Evolutionary conservation across 345 rosid genomes (phyloP).

Genomic region (Combretum micranthum): DNA sequence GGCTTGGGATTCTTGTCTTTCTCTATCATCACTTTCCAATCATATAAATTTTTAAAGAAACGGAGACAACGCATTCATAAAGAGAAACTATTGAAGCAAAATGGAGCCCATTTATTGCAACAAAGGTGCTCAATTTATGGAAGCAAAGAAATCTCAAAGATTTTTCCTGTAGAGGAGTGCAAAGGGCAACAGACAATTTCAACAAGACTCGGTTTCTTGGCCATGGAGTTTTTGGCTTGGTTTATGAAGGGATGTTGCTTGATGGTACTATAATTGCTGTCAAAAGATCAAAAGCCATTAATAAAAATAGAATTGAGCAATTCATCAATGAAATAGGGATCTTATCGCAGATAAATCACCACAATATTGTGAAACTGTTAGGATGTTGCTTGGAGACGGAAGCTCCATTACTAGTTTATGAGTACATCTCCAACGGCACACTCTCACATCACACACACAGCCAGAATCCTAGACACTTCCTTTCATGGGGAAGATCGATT

Average conservation of each 20-base stretch:
- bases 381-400: conserved; percentile 22
- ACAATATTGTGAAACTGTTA: conserved; percentile 18
- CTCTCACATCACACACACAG: conserved; percentile 14
- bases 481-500: conserved; percentile 21
- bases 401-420: conserved; percentile 17
- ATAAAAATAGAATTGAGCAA: conserved; percentile 12
- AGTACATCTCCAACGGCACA: conserved; percentile 21
- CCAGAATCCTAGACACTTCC: not conserved
- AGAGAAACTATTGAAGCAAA: conserved; percentile 15
- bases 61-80: conserved; percentile 2
- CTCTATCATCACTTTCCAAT: conserved; percentile 3
- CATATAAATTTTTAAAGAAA: conserved; percentile 7
- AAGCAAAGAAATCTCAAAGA: conserved; percentile 7
- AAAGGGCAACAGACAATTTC: conserved; percentile 22
- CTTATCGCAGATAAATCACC: conserved; percentile 24
- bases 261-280: conserved; percentile 25
- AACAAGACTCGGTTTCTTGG: conserved; percentile 17
- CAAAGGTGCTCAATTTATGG: conserved; percentile 11
- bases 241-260: conserved; percentile 17
- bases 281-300: conserved; percentile 14
- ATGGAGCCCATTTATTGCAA: conserved; percentile 16
- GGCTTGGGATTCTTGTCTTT: conserved; percentile 12
- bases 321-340: conserved; percentile 23
- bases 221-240: conserved; percentile 20
- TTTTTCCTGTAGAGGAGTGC: conserved; percentile 15